These are phyloP conservation scores for Hyaloscypha variabilis DNA, from an alignment of 495 filamentous ascomycete genomes.

Conservation along the genomic window DNA sequence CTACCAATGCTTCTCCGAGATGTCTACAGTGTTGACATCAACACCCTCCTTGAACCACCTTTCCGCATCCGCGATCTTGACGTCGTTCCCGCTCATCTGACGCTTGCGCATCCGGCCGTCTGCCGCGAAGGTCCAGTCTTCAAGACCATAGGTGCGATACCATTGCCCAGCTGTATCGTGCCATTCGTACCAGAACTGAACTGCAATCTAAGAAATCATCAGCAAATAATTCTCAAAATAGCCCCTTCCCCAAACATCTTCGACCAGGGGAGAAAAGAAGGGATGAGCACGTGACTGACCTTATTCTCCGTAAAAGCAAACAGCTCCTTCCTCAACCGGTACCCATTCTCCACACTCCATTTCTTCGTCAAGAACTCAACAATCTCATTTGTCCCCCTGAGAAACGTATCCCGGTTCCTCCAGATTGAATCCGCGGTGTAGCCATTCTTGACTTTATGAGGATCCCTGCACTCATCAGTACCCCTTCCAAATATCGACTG, in stretches of 20 bases:
- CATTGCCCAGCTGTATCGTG: conserved; percentile 74
- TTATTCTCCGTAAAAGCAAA: conserved; percentile 73
- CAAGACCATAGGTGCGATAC: conserved; percentile 89
- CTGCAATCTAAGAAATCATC: conserved; percentile 59
- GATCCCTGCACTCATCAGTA: conserved; percentile 44
- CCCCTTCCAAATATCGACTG: not conserved
- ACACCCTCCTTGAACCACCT: conserved; percentile 72
- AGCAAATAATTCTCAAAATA: too few relatives aligned
- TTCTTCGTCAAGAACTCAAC: conserved; percentile 74
- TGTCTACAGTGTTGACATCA: conserved; percentile 73
- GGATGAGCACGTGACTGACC: conserved; percentile 33
- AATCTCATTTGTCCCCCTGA: conserved; percentile 70
- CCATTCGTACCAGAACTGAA: conserved; percentile 95
- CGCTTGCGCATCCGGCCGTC: conserved; percentile 84
- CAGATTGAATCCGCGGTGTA: conserved; percentile 82
- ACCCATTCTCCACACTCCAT: conserved; percentile 74
- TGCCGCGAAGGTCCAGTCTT: conserved; percentile 88
- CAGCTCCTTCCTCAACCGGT: conserved; percentile 83
- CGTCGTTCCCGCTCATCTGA: conserved; percentile 91
- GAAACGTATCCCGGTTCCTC: conserved; percentile 77
- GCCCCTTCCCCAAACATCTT: not conserved
- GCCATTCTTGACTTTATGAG: conserved; percentile 62
- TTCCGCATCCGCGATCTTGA: conserved; percentile 64
- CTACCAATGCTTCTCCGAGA: conserved; percentile 78
- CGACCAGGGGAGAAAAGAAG: not conserved